A percentile compares a stretch with the other conserved stretches of the same genome.
These are phyloP conservation scores for Phytophthora macrochlamydospora DNA, from an alignment of 352 stramenopile species.

Conservation along the genomic window DNA sequence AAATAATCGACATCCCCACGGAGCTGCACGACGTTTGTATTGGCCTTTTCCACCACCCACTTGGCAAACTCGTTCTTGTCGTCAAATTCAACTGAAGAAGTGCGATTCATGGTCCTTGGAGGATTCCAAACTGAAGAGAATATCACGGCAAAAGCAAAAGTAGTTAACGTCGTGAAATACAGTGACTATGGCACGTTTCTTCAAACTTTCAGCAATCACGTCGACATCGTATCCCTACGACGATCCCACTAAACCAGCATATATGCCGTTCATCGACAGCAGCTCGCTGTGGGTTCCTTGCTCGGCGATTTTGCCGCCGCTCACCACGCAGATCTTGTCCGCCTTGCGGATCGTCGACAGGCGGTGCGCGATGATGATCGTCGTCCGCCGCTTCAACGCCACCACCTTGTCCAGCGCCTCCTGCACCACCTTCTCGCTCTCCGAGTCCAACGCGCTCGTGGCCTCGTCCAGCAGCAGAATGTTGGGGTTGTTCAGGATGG, in stretches of 20 bases:
- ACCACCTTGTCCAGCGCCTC: conserved; percentile 28
- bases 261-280: conserved; percentile 38
- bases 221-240: background rate
- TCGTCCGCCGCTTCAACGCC: conserved; percentile 56
- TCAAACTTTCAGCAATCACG: background rate
- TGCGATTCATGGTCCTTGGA: background rate
- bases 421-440: conserved; percentile 28
- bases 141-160: no score
- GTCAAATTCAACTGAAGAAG: conserved; percentile 25
- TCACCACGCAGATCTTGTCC: conserved; percentile 90
- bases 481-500: conserved; percentile 2
- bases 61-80: conserved; percentile 40
- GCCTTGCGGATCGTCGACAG: conserved; percentile 40
- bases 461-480: conserved; percentile 2
- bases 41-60: conserved; percentile 35
- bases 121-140: background rate
- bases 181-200: no score
- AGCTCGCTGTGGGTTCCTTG: conserved; percentile 79
- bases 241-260: conserved; percentile 6
- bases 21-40: conserved; percentile 14
- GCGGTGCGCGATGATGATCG: conserved; percentile 87
- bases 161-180: no score
- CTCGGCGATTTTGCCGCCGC: conserved; percentile 90
- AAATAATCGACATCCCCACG: conserved; percentile 21
- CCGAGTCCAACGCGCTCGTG: conserved; percentile 2